A percentile compares a stretch with the other conserved stretches of the same genome.
Conservation (phyloP, 306 rosid genomes). For the Astragalus glycyphyllos region DNA sequence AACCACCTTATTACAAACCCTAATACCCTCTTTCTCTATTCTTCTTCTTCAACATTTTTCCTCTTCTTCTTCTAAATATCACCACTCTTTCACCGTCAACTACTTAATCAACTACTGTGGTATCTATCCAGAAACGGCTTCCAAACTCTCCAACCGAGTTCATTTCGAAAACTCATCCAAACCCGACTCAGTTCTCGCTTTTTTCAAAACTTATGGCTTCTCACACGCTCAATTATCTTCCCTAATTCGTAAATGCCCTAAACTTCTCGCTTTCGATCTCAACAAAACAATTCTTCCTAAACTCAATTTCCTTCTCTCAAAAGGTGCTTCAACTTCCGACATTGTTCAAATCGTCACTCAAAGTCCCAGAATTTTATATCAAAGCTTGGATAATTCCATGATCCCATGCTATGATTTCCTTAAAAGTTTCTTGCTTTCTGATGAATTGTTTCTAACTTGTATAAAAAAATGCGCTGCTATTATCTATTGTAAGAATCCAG, state of each 20-base stretch:
- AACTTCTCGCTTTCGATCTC: background rate
- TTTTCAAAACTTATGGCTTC: constrained; percentile 42
- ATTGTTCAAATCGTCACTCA: constrained; percentile 10
- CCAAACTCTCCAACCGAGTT: constrained; percentile 36
- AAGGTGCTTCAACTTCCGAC: constrained; percentile 46
- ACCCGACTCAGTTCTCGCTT: constrained; percentile 39
- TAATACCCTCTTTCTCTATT: too few species aligned
- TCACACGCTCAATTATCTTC: constrained; percentile 21
- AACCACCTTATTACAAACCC: background rate
- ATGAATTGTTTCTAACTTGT: background rate
- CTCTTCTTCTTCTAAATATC: constrained; percentile 6
- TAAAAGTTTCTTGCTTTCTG: constrained; percentile 23
- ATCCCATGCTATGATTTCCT: constrained; percentile 36
- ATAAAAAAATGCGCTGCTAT: constrained; percentile 6
- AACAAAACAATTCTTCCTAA: constrained; percentile 40
- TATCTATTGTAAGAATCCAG: background rate
- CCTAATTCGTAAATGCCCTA: constrained; percentile 9
- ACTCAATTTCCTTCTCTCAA: constrained; percentile 40
- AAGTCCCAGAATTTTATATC: constrained; percentile 13
- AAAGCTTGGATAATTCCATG: constrained; percentile 40
- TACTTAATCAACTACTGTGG: constrained; percentile 45
- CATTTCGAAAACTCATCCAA: constrained; percentile 26
- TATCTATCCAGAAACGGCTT: constrained; percentile 42
- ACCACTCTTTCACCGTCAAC: constrained; percentile 25
- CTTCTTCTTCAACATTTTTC: background rate